Base-by-base conservation (phyloP, 805 yeast genomes). In the Candida xyloterini region DNA sequence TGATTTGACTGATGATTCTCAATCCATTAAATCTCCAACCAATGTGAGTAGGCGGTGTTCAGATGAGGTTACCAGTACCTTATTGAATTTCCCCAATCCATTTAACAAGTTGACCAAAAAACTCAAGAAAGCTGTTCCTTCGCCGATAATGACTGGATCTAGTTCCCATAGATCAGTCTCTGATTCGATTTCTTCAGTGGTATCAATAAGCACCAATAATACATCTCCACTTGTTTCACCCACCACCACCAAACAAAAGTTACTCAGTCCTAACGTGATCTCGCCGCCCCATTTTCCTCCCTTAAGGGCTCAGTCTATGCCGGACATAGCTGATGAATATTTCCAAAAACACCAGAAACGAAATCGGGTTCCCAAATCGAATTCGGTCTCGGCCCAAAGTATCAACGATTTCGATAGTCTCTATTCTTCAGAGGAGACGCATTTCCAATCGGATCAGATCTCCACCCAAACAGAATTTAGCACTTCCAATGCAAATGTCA, bases 241-340 rank as follows among this genome's bases (percentile, higher is more conserved):
- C 11, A 35, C 38, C n/a, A 35, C 38, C n/a, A 23, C 39, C 32
- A 38, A 38, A 13, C 25, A 27, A 27, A 38, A 38, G 28, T 10
- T 38, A 28, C 36, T 31, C n/a, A 38, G 42, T 27, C 42, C 42
- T 8, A 9, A 11, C 15, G 6, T 27, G 22, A 18, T 27, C 5
- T 40, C 35, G 15, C 16, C 39, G 11, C 43, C 48, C 4, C 33
- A 35, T 14, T 35, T 38, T 15, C 35, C 45, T 2, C 38, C 43
- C n/a, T 9, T 7, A 10, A 29, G 43, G 16, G 27, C 48, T 9
- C 47, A 40, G 25, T 37, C 47, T n/a, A 20, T 35, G 42, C 44
- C 52, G 2, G 60, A 55, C 43, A 50, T 55, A 8, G 48, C 55
- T 7, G 60, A 55, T 30, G 56, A 53, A 16, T 55, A 55, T 27